phyloP scores from a whole-genome alignment of 805 yeast species.

The Nakazawaea pomicola region DNA sequence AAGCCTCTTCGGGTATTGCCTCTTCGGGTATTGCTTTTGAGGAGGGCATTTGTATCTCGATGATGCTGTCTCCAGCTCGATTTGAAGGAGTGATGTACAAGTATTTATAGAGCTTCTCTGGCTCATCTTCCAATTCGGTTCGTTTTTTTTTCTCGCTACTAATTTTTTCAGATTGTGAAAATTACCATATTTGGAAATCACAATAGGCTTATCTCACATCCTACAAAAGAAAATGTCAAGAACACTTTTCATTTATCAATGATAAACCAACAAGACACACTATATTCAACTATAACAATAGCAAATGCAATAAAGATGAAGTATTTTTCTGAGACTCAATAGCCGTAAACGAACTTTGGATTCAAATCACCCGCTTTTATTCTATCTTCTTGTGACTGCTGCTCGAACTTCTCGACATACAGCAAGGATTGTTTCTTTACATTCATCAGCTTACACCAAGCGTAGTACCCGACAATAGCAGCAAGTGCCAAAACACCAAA shows the following conservation, averaged over 20 bases:
- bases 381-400: conserved; percentile 22
- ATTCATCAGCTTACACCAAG: conserved; percentile 23
- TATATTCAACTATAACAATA: not conserved
- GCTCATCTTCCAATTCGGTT: too few relatives aligned
- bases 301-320: too few relatives aligned
- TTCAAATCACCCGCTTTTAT: conserved; percentile 31
- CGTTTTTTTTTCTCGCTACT: too few relatives aligned
- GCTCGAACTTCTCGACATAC: conserved; percentile 24
- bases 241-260: too few relatives aligned
- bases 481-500: conserved; percentile 37
- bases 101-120: too few relatives aligned
- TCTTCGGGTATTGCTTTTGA: too few relatives aligned
- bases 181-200: not conserved
- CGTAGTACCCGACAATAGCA: conserved; percentile 29
- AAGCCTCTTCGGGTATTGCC: not conserved
- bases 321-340: too few relatives aligned
- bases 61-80: too few relatives aligned
- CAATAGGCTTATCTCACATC: not conserved
- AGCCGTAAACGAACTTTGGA: conserved; percentile 38
- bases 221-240: not conserved
- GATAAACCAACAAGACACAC: not conserved
- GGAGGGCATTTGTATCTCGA: too few relatives aligned
- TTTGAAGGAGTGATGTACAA: too few relatives aligned
- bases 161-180: not conserved
- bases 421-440: conserved; percentile 16